Conservation (phyloP, 805 yeast genomes). For the Candida montana region DNA sequence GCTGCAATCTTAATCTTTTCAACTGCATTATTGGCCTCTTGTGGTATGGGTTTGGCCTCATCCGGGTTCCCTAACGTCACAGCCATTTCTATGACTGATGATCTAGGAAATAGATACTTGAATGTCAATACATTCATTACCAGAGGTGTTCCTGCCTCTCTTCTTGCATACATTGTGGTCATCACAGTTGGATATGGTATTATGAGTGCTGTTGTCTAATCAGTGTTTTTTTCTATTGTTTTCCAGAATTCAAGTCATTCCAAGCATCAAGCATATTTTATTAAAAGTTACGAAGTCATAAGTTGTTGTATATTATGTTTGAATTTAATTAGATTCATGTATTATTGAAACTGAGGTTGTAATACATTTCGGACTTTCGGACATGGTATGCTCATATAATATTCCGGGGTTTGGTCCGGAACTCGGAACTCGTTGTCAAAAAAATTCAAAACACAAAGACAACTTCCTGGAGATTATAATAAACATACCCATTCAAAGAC, state of each 20-base stretch:
- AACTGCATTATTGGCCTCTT: slow-evolving; percentile 67
- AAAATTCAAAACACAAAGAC: too few relatives aligned
- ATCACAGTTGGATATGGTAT: slow-evolving; percentile 77
- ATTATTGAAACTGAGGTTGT: too few relatives aligned
- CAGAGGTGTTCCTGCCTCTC: slow-evolving; percentile 85
- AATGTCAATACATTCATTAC: slow-evolving; percentile 78
- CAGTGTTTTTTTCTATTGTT: not conserved
- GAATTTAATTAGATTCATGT: too few relatives aligned
- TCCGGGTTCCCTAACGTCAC: slow-evolving; percentile 99
- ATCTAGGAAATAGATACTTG: slow-evolving; percentile 82
- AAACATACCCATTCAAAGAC: too few relatives aligned
- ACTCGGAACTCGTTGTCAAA: too few relatives aligned
- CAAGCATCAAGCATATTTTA: not conserved
- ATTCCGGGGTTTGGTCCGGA: too few relatives aligned
- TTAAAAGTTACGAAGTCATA: too few relatives aligned
- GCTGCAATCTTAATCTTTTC: slow-evolving; percentile 36
- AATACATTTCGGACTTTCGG: too few relatives aligned
- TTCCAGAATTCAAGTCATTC: not conserved
- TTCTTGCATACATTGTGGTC: slow-evolving; percentile 66
- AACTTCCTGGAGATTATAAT: too few relatives aligned
- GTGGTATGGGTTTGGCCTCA: slow-evolving; percentile 97
- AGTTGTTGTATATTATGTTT: not conserved
- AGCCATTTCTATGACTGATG: slow-evolving; percentile 91
- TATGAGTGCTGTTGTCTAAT: slow-evolving; percentile 38
- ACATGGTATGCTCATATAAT: too few relatives aligned